phyloP scores from a whole-genome alignment of 1,284 basidiomycete genomes.

The Heterobasidion occidentale region DNA sequence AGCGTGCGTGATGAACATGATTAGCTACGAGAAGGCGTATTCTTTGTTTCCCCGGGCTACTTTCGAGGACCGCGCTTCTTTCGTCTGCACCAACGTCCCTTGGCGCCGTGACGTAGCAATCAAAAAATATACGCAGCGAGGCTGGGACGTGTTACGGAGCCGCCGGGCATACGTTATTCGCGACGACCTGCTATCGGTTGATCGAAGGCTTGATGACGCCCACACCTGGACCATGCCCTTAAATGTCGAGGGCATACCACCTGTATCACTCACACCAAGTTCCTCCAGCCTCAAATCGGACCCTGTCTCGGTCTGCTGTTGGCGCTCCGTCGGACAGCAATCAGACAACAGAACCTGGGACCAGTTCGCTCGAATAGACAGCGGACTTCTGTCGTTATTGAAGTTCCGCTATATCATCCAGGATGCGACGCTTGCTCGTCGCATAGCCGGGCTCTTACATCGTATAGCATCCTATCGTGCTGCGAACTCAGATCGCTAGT shows the following conservation, averaged over 20 bases:
- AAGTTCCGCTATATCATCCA: too few relatives aligned
- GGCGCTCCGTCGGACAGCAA: not conserved
- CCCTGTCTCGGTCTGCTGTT: not conserved
- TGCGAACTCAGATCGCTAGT: too few relatives aligned
- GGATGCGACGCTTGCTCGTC: too few relatives aligned
- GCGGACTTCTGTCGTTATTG: too few relatives aligned
- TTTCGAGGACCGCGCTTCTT: not conserved
- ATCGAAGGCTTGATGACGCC: not conserved
- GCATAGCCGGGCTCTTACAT: too few relatives aligned
- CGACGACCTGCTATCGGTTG: too few relatives aligned
- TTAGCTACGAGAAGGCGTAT: not conserved
- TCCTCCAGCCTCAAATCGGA: not conserved
- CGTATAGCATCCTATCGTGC: too few relatives aligned
- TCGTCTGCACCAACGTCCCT: not conserved
- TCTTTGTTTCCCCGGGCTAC: not conserved
- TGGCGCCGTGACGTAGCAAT: conserved; percentile 4
- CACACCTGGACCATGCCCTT: not conserved
- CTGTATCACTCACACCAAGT: not conserved
- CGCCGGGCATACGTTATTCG: not conserved
- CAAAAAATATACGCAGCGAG: not conserved
- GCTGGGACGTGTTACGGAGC: not conserved
- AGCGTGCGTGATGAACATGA: conserved; percentile 1
- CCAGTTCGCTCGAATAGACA: too few relatives aligned
- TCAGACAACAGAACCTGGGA: too few relatives aligned
- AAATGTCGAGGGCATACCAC: not conserved